Percentiles rank a stretch among this genome's conserved stretches.
phyloP scores from a whole-genome alignment of 2,329 filamentous ascomycete species.

The Berkeleyomyces rouxiae region DNA sequence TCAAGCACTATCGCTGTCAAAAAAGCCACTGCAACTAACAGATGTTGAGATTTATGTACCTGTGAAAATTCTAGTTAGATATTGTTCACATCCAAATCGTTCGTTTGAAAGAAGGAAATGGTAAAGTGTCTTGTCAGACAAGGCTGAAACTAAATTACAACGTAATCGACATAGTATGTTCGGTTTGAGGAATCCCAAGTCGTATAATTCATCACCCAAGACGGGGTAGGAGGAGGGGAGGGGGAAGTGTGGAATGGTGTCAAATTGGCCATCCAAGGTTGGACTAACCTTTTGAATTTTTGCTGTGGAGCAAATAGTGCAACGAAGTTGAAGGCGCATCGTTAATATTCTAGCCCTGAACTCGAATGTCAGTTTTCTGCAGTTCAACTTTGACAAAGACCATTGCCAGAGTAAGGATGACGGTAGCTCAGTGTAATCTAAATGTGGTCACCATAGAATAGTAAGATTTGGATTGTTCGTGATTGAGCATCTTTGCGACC shows the following conservation, averaged over 20 bases:
- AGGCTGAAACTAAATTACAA: conserved; percentile 48
- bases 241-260: conserved; percentile 4
- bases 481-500: conserved; percentile 20
- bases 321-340: not conserved
- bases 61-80: conserved; percentile 10
- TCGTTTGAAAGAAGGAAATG: conserved; percentile 23
- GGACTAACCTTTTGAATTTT: conserved; percentile 30
- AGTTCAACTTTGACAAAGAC: not conserved
- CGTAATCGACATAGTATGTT: conserved; percentile 48
- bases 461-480: conserved; percentile 51
- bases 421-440: conserved; percentile 39
- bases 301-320: not conserved
- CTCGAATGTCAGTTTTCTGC: not conserved
- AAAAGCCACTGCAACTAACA: not conserved
- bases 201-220: conserved; percentile 41
- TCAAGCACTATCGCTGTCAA: not conserved
- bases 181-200: conserved; percentile 54
- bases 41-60: conserved; percentile 11
- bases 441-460: conserved; percentile 36
- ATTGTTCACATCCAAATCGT: conserved; percentile 14
- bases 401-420: conserved; percentile 2
- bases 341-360: not conserved
- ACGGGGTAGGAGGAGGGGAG: conserved; percentile 17
- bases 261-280: not conserved
- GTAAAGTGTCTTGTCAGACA: conserved; percentile 38